Evolutionary conservation across 345 rosid species (phyloP), one percentile per base, ranked within the genome.

Genomic region (Laguncularia racemosa): DNA sequence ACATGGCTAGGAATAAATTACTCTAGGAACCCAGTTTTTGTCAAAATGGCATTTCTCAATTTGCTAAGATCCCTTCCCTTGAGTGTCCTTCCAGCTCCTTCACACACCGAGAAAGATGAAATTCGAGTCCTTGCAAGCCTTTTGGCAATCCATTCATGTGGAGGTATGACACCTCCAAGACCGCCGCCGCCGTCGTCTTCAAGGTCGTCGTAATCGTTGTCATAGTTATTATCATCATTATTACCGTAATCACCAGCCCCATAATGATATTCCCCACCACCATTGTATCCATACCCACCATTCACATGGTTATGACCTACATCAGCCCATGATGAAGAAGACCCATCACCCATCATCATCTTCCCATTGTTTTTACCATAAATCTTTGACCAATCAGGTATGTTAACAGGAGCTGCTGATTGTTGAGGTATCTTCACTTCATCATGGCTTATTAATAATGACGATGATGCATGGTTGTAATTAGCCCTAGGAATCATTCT

Each of bases 21-120:
- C 84, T 93, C 99, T 18, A 93, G 68, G 70, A 93, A 90, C 5
- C 99, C 97, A 17, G 96, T 93, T 76, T 84, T 93, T 17, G 95
- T 71, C 70, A 93, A 65, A 61, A 93, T 76, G 46, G 90, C 92
- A 73, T 87, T 87, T 67, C 97, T 89, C 64, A 93, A 79, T 75
- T 82, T 81, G 71, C 96, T 93, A 44, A 93, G 95, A 74, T 93
- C 99, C 72, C 99, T 87, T 44, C 99, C 99, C 68, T 93, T 89
- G 60, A 93, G 93, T 16, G 96, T 93, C 75, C 97, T 87, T 56
- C 99, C 99, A 51, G 79, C 55, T 33, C 99, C 97, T 76, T 95
- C 97, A 60, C 87, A 85, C 48, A 88, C 85, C 4, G 99, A 95
- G 67, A 80, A 86, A 0, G 99, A 88, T 43, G 99, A 87, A 70